Percentiles rank a stretch among this genome's conserved stretches.
Conservation (phyloP, 1,139 yeast species). For the Yamadazyma membranifaciens region DNA sequence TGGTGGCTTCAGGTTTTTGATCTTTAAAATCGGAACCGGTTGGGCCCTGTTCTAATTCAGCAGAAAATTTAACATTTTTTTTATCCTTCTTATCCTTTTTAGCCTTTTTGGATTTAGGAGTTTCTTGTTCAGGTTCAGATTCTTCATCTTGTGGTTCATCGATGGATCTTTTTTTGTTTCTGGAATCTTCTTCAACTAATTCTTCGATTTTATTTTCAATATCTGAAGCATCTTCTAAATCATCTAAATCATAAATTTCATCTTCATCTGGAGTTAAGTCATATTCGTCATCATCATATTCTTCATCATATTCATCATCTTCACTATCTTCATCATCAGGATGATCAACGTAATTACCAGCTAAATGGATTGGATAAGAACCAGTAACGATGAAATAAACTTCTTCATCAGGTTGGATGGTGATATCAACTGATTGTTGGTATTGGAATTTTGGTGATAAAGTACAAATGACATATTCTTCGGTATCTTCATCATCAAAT, state of each 20-base stretch:
- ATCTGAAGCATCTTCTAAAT: slow-evolving; percentile 58
- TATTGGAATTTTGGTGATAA: slow-evolving; percentile 78
- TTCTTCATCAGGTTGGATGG: slow-evolving; percentile 91
- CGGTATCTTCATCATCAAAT: slow-evolving; percentile 56
- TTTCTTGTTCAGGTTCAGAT: slow-evolving; percentile 10
- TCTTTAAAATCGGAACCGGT: slow-evolving; percentile 49
- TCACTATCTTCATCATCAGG: slow-evolving; percentile 75
- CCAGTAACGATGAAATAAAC: slow-evolving; percentile 94
- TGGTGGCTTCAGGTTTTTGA: slow-evolving; percentile 20
- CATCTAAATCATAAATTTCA: slow-evolving; percentile 68
- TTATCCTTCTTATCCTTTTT: slow-evolving; percentile 51
- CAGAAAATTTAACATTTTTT: slow-evolving; percentile 83
- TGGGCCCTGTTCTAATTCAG: slow-evolving; percentile 93
- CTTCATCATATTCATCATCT: slow-evolving; percentile 48
- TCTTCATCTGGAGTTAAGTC: slow-evolving; percentile 93
- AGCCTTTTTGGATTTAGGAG: slow-evolving; percentile 28
- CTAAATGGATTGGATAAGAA: slow-evolving; percentile 85
- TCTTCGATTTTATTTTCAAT: slow-evolving; percentile 57
- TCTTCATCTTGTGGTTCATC: slow-evolving; percentile 10
- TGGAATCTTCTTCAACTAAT: slow-evolving; percentile 54
- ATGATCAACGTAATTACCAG: slow-evolving; percentile 95
- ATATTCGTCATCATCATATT: slow-evolving; percentile 67
- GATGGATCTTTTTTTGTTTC: slow-evolving; percentile 31
- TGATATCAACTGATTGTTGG: slow-evolving; percentile 90
- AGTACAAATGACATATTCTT: slow-evolving; percentile 85